Conservation (phyloP, 2,329 filamentous ascomycete species). For the Hypomyces perniciosus region DNA sequence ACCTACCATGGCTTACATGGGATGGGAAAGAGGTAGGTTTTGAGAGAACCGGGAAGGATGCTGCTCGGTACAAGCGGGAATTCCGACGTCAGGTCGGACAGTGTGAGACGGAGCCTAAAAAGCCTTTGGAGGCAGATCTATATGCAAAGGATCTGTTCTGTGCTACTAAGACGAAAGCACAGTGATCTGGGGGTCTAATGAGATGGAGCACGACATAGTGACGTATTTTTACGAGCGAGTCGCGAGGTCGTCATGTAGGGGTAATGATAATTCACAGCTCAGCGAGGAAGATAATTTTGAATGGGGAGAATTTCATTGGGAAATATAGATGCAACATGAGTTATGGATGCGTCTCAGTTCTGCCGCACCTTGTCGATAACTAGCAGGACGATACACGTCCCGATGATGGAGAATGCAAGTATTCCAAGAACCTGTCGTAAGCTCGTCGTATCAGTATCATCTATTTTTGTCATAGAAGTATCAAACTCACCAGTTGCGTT, state of each 20-base stretch:
- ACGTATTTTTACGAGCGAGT: not conserved
- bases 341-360: not conserved
- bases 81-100: slow-evolving; percentile 64
- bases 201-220: slow-evolving; percentile 1
- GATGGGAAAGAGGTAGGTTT: slow-evolving; percentile 47
- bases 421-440: slow-evolving; percentile 50
- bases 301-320: not conserved
- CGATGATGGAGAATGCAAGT: slow-evolving; percentile 58
- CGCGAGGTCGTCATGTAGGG: not conserved
- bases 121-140: slow-evolving; percentile 20
- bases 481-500: slow-evolving; percentile 66
- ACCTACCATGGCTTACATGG: slow-evolving; percentile 58
- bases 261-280: not conserved
- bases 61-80: slow-evolving; percentile 45
- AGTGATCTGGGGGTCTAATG: slow-evolving; percentile 4
- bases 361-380: slow-evolving; percentile 37
- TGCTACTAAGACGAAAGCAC: slow-evolving; percentile 25
- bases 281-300: not conserved
- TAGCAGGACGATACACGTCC: slow-evolving; percentile 58
- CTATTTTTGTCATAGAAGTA: not conserved
- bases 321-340: not conserved
- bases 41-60: slow-evolving; percentile 36
- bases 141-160: slow-evolving; percentile 63
- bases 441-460: not conserved
- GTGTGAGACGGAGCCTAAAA: slow-evolving; percentile 41